Conservation (phyloP, 2,329 filamentous ascomycete genomes). For the Penicillium sclerotiorum region DNA sequence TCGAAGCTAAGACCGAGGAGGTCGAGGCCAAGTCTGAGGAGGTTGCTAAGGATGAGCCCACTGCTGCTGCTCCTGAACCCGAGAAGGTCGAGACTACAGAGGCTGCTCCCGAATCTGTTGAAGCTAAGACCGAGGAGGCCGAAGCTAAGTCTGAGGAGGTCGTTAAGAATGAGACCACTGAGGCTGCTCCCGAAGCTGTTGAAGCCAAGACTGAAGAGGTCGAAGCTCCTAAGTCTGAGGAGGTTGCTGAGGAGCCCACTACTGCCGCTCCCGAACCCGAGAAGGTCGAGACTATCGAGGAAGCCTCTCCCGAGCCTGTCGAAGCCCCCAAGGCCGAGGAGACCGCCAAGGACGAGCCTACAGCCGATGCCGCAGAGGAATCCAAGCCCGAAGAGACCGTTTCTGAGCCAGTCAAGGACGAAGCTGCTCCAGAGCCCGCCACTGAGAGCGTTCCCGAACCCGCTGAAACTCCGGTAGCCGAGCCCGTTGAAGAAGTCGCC, state of each 20-base stretch:
- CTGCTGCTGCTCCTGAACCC: neutral
- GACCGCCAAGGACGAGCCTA: neutral
- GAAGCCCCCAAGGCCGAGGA: slow-evolving; percentile 16
- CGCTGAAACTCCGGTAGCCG: neutral
- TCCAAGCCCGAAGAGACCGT: slow-evolving; percentile 25
- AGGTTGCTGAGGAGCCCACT: slow-evolving; percentile 37
- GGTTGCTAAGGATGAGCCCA: slow-evolving; percentile 14
- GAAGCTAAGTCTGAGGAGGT: slow-evolving; percentile 64
- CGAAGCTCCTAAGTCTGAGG: slow-evolving; percentile 42
- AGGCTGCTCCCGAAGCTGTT: slow-evolving; percentile 1
- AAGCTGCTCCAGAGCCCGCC: slow-evolving; percentile 5
- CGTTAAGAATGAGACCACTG: slow-evolving; percentile 17
- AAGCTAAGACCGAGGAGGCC: neutral
- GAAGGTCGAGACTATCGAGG: neutral
- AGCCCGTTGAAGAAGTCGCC: slow-evolving; percentile 16
- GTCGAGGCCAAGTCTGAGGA: slow-evolving; percentile 27
- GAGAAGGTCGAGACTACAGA: neutral
- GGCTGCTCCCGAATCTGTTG: neutral
- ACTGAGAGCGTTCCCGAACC: slow-evolving; percentile 2
- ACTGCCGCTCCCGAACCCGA: neutral
- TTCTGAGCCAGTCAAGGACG: slow-evolving; percentile 39
- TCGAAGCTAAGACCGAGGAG: slow-evolving; percentile 17
- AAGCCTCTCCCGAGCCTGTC: neutral
- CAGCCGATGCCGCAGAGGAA: neutral
- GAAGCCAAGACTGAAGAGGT: slow-evolving; percentile 15